Percentiles rank a stretch among this genome's conserved stretches.
Evolutionary conservation across 2,329 filamentous ascomycete species (phyloP).

Genomic region (Arthrobotrys musiformis): DNA sequence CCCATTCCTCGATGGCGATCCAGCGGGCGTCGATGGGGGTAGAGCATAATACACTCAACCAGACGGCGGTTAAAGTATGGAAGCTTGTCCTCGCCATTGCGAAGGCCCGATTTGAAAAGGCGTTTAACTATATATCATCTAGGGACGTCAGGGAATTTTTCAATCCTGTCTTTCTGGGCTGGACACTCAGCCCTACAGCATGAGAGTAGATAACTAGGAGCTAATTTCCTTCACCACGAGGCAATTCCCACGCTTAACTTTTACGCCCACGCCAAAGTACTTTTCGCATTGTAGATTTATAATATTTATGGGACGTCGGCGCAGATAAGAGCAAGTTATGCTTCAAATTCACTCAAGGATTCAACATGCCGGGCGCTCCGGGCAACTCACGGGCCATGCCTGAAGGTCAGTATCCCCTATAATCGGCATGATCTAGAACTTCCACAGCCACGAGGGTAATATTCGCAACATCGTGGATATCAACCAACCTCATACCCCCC

Average conservation of each 20-base stretch:
- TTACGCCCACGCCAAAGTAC: neutral
- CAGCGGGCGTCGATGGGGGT: constrained; percentile 4
- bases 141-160: too few relatives aligned
- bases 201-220: neutral
- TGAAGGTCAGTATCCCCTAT: too few relatives aligned
- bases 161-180: too few relatives aligned
- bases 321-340: neutral
- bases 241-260: neutral
- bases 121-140: neutral
- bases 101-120: neutral
- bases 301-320: neutral
- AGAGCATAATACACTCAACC: neutral
- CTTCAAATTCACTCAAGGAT: neutral
- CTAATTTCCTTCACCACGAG: neutral
- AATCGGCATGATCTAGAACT: neutral
- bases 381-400: too few relatives aligned
- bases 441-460: neutral
- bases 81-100: neutral
- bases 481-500: neutral
- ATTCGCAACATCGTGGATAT: neutral
- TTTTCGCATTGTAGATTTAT: neutral
- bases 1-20: constrained; percentile 32
- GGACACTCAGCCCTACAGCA: too few relatives aligned
- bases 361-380: too few relatives aligned
- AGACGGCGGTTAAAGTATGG: neutral